A percentile compares a stretch with the other conserved stretches of the same genome.
Conservation (phyloP, 345 rosid genomes). For the Euclidium syriacum region DNA sequence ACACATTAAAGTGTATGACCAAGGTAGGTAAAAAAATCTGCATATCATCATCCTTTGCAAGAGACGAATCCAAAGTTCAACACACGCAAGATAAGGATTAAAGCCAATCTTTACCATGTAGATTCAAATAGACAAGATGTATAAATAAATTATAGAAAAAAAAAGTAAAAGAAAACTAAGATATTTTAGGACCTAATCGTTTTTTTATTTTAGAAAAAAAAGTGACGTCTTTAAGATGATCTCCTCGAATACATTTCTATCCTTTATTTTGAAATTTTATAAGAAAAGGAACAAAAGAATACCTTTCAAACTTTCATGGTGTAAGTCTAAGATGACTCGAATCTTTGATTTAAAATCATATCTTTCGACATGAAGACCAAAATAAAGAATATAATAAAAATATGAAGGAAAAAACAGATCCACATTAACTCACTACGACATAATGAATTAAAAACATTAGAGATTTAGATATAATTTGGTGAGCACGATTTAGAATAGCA, state of each 20-base stretch:
- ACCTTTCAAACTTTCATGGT: conserved; percentile 13
- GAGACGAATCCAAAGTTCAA: background rate
- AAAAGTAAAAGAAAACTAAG: background rate
- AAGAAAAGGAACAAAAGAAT: background rate
- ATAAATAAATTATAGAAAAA: background rate
- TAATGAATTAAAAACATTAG: background rate
- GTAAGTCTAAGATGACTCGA: conserved; percentile 17
- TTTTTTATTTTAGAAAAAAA: background rate
- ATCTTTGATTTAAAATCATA: conserved; percentile 26
- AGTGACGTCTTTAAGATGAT: background rate
- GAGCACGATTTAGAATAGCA: conserved; percentile 30
- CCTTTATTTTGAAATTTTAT: conserved; percentile 18
- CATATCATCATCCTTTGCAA: background rate
- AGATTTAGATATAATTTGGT: conserved; percentile 17
- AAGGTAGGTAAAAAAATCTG: background rate
- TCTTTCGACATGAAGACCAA: conserved; percentile 13
- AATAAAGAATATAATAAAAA: background rate
- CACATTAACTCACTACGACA: conserved; percentile 13
- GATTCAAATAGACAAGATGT: background rate
- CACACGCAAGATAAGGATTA: background rate
- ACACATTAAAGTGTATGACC: background rate
- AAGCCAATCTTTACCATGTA: background rate
- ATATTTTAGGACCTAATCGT: background rate
- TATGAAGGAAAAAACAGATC: conserved; percentile 1
- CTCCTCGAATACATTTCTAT: conserved; percentile 4